Base-by-base conservation (phyloP, 139 green algal species). In the Mychonastes homosphaera region DNA sequence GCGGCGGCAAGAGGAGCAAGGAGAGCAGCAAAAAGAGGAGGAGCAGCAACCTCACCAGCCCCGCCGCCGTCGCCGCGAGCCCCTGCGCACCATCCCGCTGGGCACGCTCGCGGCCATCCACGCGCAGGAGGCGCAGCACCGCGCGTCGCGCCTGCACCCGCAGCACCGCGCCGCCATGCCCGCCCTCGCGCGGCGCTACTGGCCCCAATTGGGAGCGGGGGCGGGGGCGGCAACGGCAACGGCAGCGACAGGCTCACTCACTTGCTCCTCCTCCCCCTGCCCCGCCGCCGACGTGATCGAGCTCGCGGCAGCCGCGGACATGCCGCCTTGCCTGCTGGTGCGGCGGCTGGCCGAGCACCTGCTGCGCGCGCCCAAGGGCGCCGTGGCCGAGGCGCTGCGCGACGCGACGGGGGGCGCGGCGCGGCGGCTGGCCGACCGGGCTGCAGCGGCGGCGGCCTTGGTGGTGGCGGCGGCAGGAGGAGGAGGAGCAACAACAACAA, bases 251-350 rank as follows among this genome's bases (percentile, higher is more conserved):
- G n/a, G n/a, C n/a, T 24, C 46, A 36, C 21, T 30, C 6, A 35
- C 46, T 18, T 56, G 12, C 29, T 56, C 30, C 13, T 30, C 6
- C 29, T 10, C 43, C 48, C 51, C 32, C 39, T 8, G 33, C 21
- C 28, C 19, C 19, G 43, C 23, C 19, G 23, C 5, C 59, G 76
- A 88, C 46, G 18, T 91, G 2, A 58, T 94, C 21, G 36, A 67
- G n/a, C 49, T 94, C 1, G 65, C 61, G 6, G 70, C 62, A 6
- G 54, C 69, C 6, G 63, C 79, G 10, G 70, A 91, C 67, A 80
- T 89, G 38, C 76, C 81, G 8, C 80, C 83, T 8, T 91, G 82
- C 71, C 75, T 86, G 32, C 59, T 92, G 18, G 36, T 86, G 52
- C 62, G 84, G 1, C 72, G 72, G 9, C 59, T 91, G 64, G 64